Evolutionary conservation across 495 filamentous ascomycete genomes (phyloP), one percentile per base, ranked within the genome.

Genomic region (Neurospora discreta): DNA sequence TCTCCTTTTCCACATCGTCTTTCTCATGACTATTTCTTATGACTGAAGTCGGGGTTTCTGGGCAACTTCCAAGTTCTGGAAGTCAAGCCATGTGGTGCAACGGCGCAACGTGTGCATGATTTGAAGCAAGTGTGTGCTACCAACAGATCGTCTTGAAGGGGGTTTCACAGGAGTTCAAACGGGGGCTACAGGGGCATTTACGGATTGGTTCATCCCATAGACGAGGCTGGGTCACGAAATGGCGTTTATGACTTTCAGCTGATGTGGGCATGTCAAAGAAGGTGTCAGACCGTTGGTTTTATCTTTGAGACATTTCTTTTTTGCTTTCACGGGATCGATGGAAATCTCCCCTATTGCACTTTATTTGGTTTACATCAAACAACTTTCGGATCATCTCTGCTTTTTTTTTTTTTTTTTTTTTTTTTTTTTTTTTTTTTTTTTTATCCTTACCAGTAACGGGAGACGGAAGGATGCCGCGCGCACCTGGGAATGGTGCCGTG

Each of bases 141-240:
- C 68, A 74, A 77, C 75, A 77, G 74, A 77, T 74, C 74, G 75
- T 33, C 20, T 33, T 71, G 26, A 60, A 5, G 70, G 60, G 20
- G n/a, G 10, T 41, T 36, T 69, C 69, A 71, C 60, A 46, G 42
- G 40, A 38, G 40, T 67, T 52, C 30, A 46, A 30, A 40, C 30
- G 36, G 43, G 43, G 33, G 20, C 36, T 60, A 60, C 38, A 36
- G 68, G 58, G 42, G 40, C 71, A 73, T 70, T 70, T 60, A 70
- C 39, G 71, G 73, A 65, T 74, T 70, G 72, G 69, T 70, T 71
- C 74, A 67, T 70, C 75, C 75, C 75, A 76, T 75, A 76, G 75
- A 76, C 46, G 75, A 76, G 71, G 75, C 73, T 76, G 74, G 68
- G 71, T 46, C 42, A 60, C 9, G 60, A 69, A 43, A 69, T 71